Evolutionary conservation across 164 flowering plant species (phyloP), one percentile per base, ranked within the genome.

Genomic region (Warburgia ugandensis): DNA sequence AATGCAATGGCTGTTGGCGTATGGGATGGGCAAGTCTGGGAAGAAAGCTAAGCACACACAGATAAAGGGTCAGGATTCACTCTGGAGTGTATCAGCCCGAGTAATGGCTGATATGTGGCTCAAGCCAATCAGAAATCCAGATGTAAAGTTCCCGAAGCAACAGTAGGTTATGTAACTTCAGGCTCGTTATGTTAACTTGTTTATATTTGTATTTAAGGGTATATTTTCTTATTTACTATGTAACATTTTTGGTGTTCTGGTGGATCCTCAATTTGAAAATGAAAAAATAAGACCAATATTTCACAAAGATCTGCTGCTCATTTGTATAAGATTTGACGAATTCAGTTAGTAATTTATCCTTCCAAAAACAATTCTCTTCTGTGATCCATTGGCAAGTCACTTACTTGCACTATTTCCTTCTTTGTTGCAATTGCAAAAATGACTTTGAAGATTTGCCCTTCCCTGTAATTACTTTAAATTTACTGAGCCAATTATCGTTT

Each of bases 71-170:
- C 73, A 66, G 48, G 90, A 92, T 45, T 8, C 68, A 19, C 37
- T 92, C 20, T 92, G 98, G 96, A 87, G 98, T 77, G 66, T 85
- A 29, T 85, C 98, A 0, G 81, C 91, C 1, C 65, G 96, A 2
- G 71, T 85, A 27, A 73, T 87, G 84, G 98, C 94, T 1, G 89
- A 85, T 30, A 85, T 83, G 96, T 92, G 96, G 98, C 94, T 92
- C 56, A 83, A 81, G 56, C 50, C 92, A 1, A 81, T 79, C 61
- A 67, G 98, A 54, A 92, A 92, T 67, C 98, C 96, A 2, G 91
- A 92, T 47, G 68, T 92, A 5, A 92, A 80, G 66, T 72, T 81
- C 58, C 54, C 68, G 23, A 79, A 75, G 63, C 69, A 59, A 36
- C 45, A 35, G 14, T 54, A 33, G 32, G 16, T 31, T 19, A 40